These are phyloP conservation scores for Yarrowia phangngaensis DNA, from an alignment of 805 yeast species.

Conservation along the genomic window DNA sequence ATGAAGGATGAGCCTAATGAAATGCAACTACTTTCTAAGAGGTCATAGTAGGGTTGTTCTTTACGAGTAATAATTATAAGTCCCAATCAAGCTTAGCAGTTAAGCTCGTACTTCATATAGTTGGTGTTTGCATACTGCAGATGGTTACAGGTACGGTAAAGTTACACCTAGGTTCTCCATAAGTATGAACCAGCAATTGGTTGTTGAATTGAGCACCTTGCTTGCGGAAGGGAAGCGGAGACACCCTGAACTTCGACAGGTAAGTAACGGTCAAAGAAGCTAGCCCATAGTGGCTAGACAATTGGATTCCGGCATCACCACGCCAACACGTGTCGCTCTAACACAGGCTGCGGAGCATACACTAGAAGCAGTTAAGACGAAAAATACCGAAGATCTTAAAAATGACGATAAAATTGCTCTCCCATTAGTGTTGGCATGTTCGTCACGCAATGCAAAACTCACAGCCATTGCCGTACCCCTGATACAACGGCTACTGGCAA, in stretches of 20 bases:
- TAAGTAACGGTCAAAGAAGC: constrained; percentile 35
- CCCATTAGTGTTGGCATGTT: constrained; percentile 72
- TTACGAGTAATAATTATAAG: too few species aligned
- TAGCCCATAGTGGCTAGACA: neutral
- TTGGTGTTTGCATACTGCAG: too few species aligned
- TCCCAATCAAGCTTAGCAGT: too few species aligned
- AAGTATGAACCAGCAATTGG: constrained; percentile 36
- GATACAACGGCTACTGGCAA: constrained; percentile 56
- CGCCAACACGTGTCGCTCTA: neutral
- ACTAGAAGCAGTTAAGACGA: constrained; percentile 16
- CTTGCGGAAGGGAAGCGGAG: constrained; percentile 69
- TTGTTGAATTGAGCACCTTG: constrained; percentile 56
- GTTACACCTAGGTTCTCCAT: constrained; percentile 18
- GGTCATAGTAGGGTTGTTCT: too few species aligned
- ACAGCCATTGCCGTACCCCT: constrained; percentile 69
- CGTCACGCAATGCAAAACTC: constrained; percentile 69
- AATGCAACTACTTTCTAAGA: too few species aligned
- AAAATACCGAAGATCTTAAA: constrained; percentile 38
- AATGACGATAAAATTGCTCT: constrained; percentile 52
- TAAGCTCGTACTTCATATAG: too few species aligned
- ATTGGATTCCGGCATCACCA: neutral
- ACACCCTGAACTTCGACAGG: constrained; percentile 62
- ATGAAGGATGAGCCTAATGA: too few species aligned
- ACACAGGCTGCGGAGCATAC: constrained; percentile 24
- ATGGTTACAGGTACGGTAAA: too few species aligned